phyloP scores from a whole-genome alignment of 192 early-diverging fungal species.

The Umbelopsis vinacea region DNA sequence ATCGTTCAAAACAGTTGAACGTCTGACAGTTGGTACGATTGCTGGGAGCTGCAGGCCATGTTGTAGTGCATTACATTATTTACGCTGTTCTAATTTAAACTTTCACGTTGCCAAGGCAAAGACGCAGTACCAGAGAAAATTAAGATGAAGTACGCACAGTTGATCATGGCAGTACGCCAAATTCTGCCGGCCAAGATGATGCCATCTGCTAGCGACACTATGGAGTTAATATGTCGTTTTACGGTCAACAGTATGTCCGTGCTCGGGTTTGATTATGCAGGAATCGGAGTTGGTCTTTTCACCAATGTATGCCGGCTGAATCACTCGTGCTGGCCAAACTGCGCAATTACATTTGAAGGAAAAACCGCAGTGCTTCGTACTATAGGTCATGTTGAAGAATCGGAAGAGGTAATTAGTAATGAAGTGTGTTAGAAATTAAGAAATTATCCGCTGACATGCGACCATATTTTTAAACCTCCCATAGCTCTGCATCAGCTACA shows the following conservation, averaged over 20 bases:
- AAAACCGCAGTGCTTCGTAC: background rate
- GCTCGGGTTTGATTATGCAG: slow-evolving; percentile 9
- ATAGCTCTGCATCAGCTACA: slow-evolving; percentile 11
- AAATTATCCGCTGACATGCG: background rate
- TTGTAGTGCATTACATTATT: background rate
- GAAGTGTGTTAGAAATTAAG: background rate
- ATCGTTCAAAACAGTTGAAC: slow-evolving; percentile 1
- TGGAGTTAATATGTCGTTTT: slow-evolving; percentile 18
- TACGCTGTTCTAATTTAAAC: background rate
- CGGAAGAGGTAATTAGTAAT: slow-evolving; percentile 7
- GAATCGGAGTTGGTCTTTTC: slow-evolving; percentile 3
- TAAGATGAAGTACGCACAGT: slow-evolving; percentile 13
- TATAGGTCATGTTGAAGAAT: background rate
- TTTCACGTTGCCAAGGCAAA: background rate
- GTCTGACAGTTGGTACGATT: background rate
- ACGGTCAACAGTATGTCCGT: slow-evolving; percentile 14
- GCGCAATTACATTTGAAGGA: slow-evolving; percentile 4
- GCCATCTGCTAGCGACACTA: background rate
- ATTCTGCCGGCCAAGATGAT: slow-evolving; percentile 11
- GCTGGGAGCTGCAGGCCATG: too few relatives aligned
- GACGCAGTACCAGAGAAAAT: slow-evolving; percentile 1
- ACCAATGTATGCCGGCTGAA: slow-evolving; percentile 18
- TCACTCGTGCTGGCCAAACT: slow-evolving; percentile 13
- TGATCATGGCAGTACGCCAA: slow-evolving; percentile 7
- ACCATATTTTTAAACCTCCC: too few relatives aligned